These are phyloP conservation scores for Cucurbita ficifolia DNA, from an alignment of 306 rosid species.

Conservation along the genomic window DNA sequence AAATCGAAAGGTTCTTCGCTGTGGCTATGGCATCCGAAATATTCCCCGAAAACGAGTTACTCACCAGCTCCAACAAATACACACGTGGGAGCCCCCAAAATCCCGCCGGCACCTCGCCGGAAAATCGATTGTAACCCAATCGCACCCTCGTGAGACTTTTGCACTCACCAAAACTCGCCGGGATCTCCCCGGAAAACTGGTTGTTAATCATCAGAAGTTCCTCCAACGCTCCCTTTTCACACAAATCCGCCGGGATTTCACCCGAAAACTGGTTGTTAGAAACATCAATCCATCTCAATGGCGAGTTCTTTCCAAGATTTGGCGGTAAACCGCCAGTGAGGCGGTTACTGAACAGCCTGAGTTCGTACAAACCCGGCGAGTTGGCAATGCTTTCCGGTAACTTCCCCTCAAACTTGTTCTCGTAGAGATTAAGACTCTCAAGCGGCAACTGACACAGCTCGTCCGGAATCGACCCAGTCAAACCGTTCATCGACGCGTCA, in stretches of 20 bases:
- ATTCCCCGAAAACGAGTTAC: constrained; percentile 55
- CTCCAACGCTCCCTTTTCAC: constrained; percentile 54
- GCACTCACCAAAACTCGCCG: constrained; percentile 53
- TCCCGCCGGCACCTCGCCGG: constrained; percentile 63
- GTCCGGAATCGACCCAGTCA: constrained; percentile 52
- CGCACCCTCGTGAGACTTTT: constrained; percentile 57
- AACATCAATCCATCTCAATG: constrained; percentile 73
- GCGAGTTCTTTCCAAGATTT: constrained; percentile 61
- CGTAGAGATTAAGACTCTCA: constrained; percentile 1
- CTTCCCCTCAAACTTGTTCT: not conserved
- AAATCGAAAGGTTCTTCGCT: constrained; percentile 67
- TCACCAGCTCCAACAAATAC: constrained; percentile 63
- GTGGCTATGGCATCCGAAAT: constrained; percentile 46
- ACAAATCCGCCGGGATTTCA: constrained; percentile 62
- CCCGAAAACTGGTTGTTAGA: constrained; percentile 71
- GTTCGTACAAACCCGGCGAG: constrained; percentile 67
- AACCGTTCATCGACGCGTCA: constrained; percentile 65
- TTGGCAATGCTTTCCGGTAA: constrained; percentile 21
- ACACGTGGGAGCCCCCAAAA: constrained; percentile 54
- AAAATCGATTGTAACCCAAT: constrained; percentile 57
- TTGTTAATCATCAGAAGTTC: constrained; percentile 85
- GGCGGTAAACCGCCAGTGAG: constrained; percentile 56
- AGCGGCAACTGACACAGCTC: constrained; percentile 51
- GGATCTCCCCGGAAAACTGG: constrained; percentile 62
- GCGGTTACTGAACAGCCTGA: constrained; percentile 10